phyloP scores from a whole-genome alignment of 2,329 filamentous ascomycete species.

The Aspergillus tubingensis region DNA sequence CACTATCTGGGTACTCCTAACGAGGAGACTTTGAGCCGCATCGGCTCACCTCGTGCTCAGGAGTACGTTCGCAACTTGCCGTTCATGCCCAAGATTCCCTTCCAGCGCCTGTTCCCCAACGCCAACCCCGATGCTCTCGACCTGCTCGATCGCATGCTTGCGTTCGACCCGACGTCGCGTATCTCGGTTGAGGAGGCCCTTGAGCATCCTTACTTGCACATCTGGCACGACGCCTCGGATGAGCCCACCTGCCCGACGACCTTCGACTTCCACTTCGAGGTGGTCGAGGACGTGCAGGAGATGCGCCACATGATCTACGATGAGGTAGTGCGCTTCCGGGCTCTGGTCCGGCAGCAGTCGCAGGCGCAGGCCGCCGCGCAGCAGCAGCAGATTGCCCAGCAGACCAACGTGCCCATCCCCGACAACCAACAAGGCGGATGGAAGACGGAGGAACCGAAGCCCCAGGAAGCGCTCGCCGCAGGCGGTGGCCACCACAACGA shows the following conservation, averaged over 20 bases:
- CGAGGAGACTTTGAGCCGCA: conserved; percentile 89
- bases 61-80: conserved; percentile 98
- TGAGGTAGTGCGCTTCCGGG: conserved; percentile 87
- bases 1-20: conserved; percentile 97
- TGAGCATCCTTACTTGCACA: conserved; percentile 93
- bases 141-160: conserved; percentile 93
- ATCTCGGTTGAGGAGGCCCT: conserved; percentile 94
- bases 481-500: conserved; percentile 47
- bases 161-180: conserved; percentile 90
- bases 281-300: conserved; percentile 90
- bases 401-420: conserved; percentile 62
- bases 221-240: conserved; percentile 97
- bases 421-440: conserved; percentile 58
- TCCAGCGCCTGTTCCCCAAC: conserved; percentile 84
- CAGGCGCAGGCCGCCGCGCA: conserved; percentile 44
- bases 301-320: conserved; percentile 98
- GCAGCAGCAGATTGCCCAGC: conserved; percentile 45
- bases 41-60: conserved; percentile 92
- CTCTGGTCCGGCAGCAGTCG: conserved; percentile 55
- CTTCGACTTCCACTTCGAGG: conserved; percentile 98
- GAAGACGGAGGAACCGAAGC: conserved; percentile 63
- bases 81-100: conserved; percentile 90
- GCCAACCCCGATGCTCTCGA: conserved; percentile 96
- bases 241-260: conserved; percentile 90
- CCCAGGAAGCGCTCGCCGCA: conserved; percentile 55